These are phyloP conservation scores for Dendrobium nobile DNA, from an alignment of 106 monocot genomes.

Conservation along the genomic window DNA sequence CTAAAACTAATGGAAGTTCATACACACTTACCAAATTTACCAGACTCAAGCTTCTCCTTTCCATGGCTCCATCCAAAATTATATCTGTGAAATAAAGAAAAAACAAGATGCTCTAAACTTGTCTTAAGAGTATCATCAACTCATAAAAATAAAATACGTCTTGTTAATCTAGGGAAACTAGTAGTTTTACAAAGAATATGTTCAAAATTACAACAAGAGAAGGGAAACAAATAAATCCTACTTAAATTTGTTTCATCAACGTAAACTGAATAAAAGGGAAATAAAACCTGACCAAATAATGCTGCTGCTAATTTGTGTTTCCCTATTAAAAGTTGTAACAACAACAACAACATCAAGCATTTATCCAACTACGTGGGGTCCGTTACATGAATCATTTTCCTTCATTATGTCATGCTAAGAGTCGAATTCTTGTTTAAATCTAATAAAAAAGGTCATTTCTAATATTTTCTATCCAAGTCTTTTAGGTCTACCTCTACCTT, in stretches of 20 bases:
- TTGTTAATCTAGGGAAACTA: background rate
- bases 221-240: background rate
- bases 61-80: slow-evolving; percentile 99
- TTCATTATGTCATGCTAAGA: no score
- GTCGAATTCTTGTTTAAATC: no score
- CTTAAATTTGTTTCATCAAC: background rate
- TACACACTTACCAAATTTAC: slow-evolving; percentile 62
- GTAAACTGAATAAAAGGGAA: no score
- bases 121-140: background rate
- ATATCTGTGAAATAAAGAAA: slow-evolving; percentile 40
- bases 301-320: no score
- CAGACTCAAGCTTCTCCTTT: slow-evolving; percentile 88
- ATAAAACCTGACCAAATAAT: no score
- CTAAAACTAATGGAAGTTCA: background rate
- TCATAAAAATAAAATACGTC: background rate
- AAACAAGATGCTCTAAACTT: background rate
- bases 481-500: no score
- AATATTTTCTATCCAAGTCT: no score
- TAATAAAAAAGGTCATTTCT: no score
- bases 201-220: background rate
- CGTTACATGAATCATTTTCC: no score
- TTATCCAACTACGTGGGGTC: no score
- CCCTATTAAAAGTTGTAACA: no score
- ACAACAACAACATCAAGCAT: no score
- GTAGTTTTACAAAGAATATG: background rate